Base-by-base conservation (phyloP, 1,284 basidiomycete species). In the Cryptococcus sp. region DNA sequence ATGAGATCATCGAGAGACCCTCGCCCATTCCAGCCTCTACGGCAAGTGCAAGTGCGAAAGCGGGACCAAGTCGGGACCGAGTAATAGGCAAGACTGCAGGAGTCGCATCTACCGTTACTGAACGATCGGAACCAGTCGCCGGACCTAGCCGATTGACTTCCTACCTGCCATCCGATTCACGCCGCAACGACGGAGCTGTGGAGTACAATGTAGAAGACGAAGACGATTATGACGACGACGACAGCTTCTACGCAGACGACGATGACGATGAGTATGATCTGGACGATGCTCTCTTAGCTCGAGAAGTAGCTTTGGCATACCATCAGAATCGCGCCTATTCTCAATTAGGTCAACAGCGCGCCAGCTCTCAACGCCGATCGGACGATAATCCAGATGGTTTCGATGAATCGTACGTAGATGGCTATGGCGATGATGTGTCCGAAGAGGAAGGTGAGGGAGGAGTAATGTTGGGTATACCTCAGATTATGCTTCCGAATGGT, bases 231-330 rank as follows among this genome's bases (percentile, higher is more conserved):
- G 13, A 50, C 49, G 18, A 63, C 14, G 57, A 60, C 13, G 57
- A 61, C 24, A 52, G 54, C 14, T 57, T 56, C 40, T 53, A 60
- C 16, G 57, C 59, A 9, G 64, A 63, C 14, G 63, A 64, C 9
- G 63, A 64, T 16, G 69, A 72, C 39, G 71, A 73, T 54, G 71
- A 71, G 52, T 72, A 72, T 51, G 65, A 67, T 45, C 57, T 73
- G 11, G 70, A 73, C 49, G 66, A 73, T 41, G 71, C 70, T 10
- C 53, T 73, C 1, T 59, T 71, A 11, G 64, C 63, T 13, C 56
- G 71, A 23, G 70, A 73, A 52, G 62, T 72, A 2, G 71, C 71
- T 1, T 57, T 73, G 22, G 71, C 67, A 36, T 71, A 66, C 46
- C 71, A 73, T 53, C 55, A 60, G 7, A 56, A 62, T 9, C 63